phyloP scores from a whole-genome alignment of 169 alveolate species.

The Miamiensis avidus region DNA sequence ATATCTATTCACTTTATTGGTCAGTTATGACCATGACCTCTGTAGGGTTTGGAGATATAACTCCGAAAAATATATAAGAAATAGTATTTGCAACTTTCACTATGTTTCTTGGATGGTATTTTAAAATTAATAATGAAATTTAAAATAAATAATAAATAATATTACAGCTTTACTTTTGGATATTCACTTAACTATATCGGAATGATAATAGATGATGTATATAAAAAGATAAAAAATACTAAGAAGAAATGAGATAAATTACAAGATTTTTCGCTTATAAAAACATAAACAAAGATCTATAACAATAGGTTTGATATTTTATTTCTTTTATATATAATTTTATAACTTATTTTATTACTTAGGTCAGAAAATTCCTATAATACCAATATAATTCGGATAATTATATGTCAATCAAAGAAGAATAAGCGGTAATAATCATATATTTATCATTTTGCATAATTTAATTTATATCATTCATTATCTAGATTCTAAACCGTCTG shows the following conservation, averaged over 20 bases:
- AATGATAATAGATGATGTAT: no score
- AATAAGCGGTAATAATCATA: not conserved
- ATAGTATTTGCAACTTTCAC: not conserved
- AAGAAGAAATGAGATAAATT: not conserved
- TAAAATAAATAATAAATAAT: no score
- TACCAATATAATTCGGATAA: not conserved
- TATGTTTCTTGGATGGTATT: not conserved
- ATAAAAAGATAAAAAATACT: not conserved
- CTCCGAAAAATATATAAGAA: not conserved
- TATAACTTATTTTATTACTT: not conserved
- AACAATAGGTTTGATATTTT: not conserved
- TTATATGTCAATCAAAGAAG: not conserved
- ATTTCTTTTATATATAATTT: no score
- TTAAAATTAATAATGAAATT: no score
- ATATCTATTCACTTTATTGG: not conserved
- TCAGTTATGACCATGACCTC: not conserved
- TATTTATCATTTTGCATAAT: not conserved
- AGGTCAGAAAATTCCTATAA: not conserved
- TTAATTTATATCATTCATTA: no score
- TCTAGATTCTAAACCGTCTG: not conserved
- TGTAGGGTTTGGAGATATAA: not conserved
- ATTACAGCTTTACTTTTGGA: not conserved
- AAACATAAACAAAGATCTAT: not conserved
- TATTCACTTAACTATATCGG: not conserved
- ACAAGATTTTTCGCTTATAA: not conserved